phyloP scores from a whole-genome alignment of 306 rosid species.

The Astragalus membranaceus region DNA sequence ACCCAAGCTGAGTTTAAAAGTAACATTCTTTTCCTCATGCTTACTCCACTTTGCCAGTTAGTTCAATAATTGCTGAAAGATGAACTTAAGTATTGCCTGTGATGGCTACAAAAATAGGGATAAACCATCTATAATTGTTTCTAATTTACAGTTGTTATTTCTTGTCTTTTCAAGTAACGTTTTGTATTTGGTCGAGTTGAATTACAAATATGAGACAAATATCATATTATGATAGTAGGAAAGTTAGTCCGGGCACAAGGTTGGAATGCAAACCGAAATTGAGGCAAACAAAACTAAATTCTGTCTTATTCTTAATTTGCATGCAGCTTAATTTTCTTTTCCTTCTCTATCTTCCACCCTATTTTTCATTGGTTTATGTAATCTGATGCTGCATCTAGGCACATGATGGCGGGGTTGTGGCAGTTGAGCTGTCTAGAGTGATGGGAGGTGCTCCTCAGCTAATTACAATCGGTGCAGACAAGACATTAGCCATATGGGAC shows the following conservation, averaged over 20 bases:
- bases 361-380: constrained; percentile 20
- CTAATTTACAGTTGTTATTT: constrained; percentile 9
- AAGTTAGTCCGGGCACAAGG: background rate
- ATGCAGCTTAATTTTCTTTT: background rate
- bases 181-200: background rate
- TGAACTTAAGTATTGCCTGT: constrained; percentile 10
- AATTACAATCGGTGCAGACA: constrained; percentile 96
- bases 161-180: constrained; percentile 10
- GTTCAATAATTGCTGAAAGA: constrained; percentile 15
- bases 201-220: constrained; percentile 12
- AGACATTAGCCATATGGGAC: constrained; percentile 98
- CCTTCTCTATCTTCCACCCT: background rate
- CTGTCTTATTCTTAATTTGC: background rate
- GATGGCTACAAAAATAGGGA: constrained; percentile 10
- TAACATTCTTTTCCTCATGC: constrained; percentile 22
- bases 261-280: background rate
- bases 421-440: constrained; percentile 94
- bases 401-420: constrained; percentile 97
- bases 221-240: background rate
- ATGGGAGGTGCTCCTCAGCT: constrained; percentile 96
- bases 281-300: background rate
- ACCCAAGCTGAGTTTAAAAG: constrained; percentile 94
- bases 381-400: constrained; percentile 53
- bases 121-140: constrained; percentile 13
- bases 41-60: background rate